Conservation (phyloP, 306 rosid genomes). For the Nissolia schottii region DNA sequence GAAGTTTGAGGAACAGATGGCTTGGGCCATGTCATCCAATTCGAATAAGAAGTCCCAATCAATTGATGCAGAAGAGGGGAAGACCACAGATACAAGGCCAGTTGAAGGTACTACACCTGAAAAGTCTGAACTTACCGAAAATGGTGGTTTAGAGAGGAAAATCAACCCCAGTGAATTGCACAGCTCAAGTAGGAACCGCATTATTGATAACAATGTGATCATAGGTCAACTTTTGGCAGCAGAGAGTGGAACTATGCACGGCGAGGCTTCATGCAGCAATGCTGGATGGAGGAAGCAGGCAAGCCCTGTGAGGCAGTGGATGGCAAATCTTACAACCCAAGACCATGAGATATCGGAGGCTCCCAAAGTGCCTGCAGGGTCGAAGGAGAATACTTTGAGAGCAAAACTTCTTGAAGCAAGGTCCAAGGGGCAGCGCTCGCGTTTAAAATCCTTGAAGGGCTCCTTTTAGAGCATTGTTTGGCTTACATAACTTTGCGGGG, state of each 20-base stretch:
- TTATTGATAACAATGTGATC: conserved; percentile 48
- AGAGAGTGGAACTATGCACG: conserved; percentile 47
- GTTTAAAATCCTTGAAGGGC: conserved; percentile 61
- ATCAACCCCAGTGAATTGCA: conserved; percentile 43
- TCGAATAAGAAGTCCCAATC: conserved; percentile 51
- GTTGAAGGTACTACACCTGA: conserved; percentile 41
- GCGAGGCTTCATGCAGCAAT: conserved; percentile 90
- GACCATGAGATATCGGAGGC: conserved; percentile 47
- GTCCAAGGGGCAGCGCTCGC: conserved; percentile 69
- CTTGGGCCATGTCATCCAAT: conserved; percentile 54
- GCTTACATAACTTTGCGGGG: not conserved
- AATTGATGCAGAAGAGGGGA: conserved; percentile 41
- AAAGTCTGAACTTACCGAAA: conserved; percentile 39
- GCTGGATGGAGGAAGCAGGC: conserved; percentile 93
- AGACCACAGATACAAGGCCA: conserved; percentile 33
- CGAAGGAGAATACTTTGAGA: conserved; percentile 71
- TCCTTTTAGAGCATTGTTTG: conserved; percentile 31
- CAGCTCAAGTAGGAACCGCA: conserved; percentile 40
- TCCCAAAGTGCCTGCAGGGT: conserved; percentile 48
- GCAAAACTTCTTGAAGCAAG: conserved; percentile 98
- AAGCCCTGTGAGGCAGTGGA: conserved; percentile 87
- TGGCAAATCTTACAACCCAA: conserved; percentile 43
- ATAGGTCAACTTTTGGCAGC: conserved; percentile 59
- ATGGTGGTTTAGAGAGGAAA: conserved; percentile 31
- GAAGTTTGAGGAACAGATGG: conserved; percentile 79